Evolutionary conservation across 2,329 filamentous ascomycete genomes (phyloP).

Genomic region (Neodidymelliopsis sp.): DNA sequence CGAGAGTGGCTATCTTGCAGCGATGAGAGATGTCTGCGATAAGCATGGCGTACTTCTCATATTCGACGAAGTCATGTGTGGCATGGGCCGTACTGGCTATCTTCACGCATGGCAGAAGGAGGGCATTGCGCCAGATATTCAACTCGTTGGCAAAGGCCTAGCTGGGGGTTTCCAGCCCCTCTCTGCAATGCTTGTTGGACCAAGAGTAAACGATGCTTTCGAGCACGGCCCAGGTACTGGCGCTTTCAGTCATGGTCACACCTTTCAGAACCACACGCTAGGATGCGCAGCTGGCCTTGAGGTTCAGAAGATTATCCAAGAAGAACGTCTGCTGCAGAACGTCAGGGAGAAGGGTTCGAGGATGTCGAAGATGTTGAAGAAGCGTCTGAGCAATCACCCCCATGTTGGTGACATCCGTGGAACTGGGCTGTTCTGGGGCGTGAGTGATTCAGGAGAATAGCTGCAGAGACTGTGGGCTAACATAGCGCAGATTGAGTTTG

Average conservation of each 20-base stretch:
- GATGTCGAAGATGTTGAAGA: constrained; percentile 55
- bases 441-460: constrained; percentile 46
- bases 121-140: constrained; percentile 67
- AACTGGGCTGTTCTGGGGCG: constrained; percentile 64
- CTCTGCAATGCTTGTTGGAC: constrained; percentile 65
- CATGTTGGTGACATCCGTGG: constrained; percentile 69
- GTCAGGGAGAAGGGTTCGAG: constrained; percentile 62
- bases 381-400: constrained; percentile 53
- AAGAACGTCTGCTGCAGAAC: constrained; percentile 66
- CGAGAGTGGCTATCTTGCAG: constrained; percentile 72
- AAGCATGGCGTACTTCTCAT: constrained; percentile 77
- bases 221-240: constrained; percentile 50
- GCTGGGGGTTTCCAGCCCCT: constrained; percentile 70
- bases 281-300: constrained; percentile 69
- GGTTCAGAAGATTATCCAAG: constrained; percentile 65
- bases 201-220: constrained; percentile 60
- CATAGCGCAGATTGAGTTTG: constrained; percentile 62
- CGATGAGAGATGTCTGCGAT: constrained; percentile 72
- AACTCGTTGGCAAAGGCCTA: constrained; percentile 71
- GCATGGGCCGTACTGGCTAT: constrained; percentile 66
- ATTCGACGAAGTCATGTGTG: constrained; percentile 80
- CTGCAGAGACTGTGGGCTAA: not conserved
- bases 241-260: constrained; percentile 67
- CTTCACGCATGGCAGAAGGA: constrained; percentile 70
- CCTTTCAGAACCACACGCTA: constrained; percentile 68